Evolutionary conservation across 139 green algal genomes (phyloP).

Genomic region (Chlamydomonas sp.): DNA sequence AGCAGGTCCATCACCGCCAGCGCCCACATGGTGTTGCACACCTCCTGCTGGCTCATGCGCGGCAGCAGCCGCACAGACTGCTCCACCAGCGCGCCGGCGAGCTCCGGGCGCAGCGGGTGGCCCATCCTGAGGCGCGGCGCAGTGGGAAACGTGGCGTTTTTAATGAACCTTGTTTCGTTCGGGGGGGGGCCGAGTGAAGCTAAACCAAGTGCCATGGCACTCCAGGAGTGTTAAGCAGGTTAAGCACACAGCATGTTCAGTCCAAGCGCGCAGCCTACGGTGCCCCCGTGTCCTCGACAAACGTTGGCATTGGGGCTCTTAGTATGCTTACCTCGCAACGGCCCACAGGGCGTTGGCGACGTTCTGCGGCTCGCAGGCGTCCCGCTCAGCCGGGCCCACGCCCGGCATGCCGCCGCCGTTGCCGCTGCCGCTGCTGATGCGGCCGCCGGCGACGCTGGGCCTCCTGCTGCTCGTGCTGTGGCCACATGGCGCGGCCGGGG

Average conservation of each 20-base stretch:
- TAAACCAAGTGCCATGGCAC: background rate
- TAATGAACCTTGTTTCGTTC: no score
- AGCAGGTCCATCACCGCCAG: slow-evolving; percentile 48
- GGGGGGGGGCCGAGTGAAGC: no score
- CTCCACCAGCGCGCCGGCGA: slow-evolving; percentile 12
- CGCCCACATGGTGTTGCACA: slow-evolving; percentile 51
- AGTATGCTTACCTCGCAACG: slow-evolving; percentile 23
- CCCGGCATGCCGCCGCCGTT: background rate
- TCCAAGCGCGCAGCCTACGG: no score
- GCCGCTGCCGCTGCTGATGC: no score
- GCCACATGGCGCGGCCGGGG: no score
- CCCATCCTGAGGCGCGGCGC: background rate
- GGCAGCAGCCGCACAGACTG: slow-evolving; percentile 39
- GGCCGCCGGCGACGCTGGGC: no score
- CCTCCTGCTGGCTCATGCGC: slow-evolving; percentile 54
- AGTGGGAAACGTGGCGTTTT: background rate
- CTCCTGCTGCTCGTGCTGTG: no score
- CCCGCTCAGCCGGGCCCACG: background rate
- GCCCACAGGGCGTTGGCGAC: slow-evolving; percentile 62
- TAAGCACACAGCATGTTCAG: no score
- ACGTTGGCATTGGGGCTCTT: background rate
- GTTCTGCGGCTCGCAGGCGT: slow-evolving; percentile 52
- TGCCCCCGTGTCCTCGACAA: no score
- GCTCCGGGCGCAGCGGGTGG: slow-evolving; percentile 6
- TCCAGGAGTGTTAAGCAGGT: background rate